Conservation (phyloP, 2,329 filamentous ascomycete species). For the Penicillium crustosum region DNA sequence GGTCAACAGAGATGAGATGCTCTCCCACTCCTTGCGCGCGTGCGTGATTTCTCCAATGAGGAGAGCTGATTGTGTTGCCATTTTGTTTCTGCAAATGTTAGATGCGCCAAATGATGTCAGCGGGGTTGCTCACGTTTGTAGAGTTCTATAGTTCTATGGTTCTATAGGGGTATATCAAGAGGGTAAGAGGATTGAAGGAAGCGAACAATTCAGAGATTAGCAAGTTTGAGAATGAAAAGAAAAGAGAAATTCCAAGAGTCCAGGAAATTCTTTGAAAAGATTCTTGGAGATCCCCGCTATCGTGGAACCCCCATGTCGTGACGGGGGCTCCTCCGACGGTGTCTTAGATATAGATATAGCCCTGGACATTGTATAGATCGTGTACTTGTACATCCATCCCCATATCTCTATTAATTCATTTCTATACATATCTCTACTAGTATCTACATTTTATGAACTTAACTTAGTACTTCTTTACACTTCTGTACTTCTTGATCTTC, state of each 20-base stretch:
- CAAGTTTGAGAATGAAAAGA: background rate
- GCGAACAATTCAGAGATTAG: background rate
- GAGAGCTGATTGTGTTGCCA: slow-evolving; percentile 41
- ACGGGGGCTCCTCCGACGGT: slow-evolving; percentile 1
- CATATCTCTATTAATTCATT: background rate
- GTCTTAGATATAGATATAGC: background rate
- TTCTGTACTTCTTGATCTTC: no score
- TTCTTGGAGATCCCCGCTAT: slow-evolving; percentile 6
- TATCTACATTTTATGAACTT: background rate
- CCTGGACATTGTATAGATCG: background rate
- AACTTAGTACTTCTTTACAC: background rate
- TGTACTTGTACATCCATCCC: background rate
- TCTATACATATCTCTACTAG: background rate
- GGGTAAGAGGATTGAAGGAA: background rate
- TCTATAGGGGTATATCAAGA: background rate
- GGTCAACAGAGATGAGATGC: slow-evolving; percentile 40
- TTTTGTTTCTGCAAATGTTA: slow-evolving; percentile 21
- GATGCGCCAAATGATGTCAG: slow-evolving; percentile 10
- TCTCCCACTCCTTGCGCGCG: slow-evolving; percentile 46
- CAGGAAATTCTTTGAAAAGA: background rate
- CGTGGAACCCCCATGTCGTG: slow-evolving; percentile 2
- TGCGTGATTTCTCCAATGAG: slow-evolving; percentile 48
- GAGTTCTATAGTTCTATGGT: background rate
- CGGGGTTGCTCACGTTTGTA: background rate
- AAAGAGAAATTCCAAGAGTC: background rate